Conservation (phyloP, 1,284 basidiomycete genomes). For the Kwoniella shivajii region DNA sequence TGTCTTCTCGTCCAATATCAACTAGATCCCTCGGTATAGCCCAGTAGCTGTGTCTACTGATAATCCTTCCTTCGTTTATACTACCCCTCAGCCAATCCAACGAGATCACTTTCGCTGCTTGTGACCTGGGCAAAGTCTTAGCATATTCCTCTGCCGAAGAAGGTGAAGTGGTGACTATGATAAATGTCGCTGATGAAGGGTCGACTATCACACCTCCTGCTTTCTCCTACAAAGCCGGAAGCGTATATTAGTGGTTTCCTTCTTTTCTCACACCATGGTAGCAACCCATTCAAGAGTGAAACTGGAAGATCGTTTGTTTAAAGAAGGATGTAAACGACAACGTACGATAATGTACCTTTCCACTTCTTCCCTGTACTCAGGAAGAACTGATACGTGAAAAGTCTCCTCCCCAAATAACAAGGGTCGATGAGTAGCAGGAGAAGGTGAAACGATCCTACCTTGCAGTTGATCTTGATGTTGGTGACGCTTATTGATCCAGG, state of each 20-base stretch:
- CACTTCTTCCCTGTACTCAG: background rate
- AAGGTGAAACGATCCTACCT: no score
- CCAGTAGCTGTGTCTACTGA: background rate
- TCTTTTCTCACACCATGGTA: no score
- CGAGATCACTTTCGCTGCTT: slow-evolving; percentile 1
- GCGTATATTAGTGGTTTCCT: no score
- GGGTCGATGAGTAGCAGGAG: no score
- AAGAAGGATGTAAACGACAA: background rate
- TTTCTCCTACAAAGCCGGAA: background rate
- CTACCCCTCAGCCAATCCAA: background rate
- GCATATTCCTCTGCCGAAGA: background rate
- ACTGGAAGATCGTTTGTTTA: no score
- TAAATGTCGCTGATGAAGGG: background rate
- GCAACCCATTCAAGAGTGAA: no score
- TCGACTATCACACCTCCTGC: background rate
- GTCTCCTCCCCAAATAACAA: background rate
- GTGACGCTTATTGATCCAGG: no score
- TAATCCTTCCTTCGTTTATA: background rate
- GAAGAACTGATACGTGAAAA: background rate
- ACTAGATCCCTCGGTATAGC: background rate
- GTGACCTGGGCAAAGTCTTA: background rate
- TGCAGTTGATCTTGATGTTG: background rate
- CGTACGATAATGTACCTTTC: background rate
- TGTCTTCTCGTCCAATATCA: background rate
- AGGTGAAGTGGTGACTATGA: background rate